Conservation (phyloP, 2,329 filamentous ascomycete species). For the Stenocarpella maydis region DNA sequence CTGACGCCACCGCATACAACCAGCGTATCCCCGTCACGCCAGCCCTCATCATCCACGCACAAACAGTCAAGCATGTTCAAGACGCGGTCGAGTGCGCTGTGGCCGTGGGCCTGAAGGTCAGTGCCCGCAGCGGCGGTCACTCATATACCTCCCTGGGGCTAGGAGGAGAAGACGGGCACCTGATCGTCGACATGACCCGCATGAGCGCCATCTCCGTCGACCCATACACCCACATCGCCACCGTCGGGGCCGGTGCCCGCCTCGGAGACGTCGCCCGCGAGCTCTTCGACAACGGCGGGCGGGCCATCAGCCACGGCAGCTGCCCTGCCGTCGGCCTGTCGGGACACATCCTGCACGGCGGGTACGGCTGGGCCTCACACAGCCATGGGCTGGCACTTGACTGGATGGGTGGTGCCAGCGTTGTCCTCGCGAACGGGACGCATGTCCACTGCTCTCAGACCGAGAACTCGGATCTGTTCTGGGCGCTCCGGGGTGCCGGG, state of each 20-base stretch:
- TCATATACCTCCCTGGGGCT: slow-evolving; percentile 59
- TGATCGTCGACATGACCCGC: slow-evolving; percentile 56
- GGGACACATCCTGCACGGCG: slow-evolving; percentile 51
- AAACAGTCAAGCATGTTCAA: slow-evolving; percentile 52
- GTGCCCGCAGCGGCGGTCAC: slow-evolving; percentile 60
- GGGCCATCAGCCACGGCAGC: slow-evolving; percentile 59
- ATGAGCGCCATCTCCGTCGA: slow-evolving; percentile 55
- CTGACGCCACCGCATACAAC: slow-evolving; percentile 46
- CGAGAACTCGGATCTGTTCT: slow-evolving; percentile 52
- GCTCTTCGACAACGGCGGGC: slow-evolving; percentile 49
- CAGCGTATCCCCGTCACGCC: slow-evolving; percentile 49
- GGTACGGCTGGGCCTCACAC: slow-evolving; percentile 49
- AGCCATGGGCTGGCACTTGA: slow-evolving; percentile 47
- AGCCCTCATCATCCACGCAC: slow-evolving; percentile 53
- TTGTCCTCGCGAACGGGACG: slow-evolving; percentile 49
- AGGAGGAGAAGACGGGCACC: slow-evolving; percentile 56
- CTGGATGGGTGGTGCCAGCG: slow-evolving; percentile 47
- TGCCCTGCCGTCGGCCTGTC: slow-evolving; percentile 56
- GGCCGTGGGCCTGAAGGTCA: slow-evolving; percentile 53
- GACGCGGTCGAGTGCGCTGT: slow-evolving; percentile 56
- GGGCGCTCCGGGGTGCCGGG: slow-evolving; percentile 52
- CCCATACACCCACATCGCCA: slow-evolving; percentile 49
- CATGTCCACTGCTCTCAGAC: slow-evolving; percentile 45
- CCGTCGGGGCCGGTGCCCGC: slow-evolving; percentile 57
- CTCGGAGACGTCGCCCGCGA: slow-evolving; percentile 56